Conservation (phyloP, 2,329 filamentous ascomycete species). For the Pseudocercospora crystallina region DNA sequence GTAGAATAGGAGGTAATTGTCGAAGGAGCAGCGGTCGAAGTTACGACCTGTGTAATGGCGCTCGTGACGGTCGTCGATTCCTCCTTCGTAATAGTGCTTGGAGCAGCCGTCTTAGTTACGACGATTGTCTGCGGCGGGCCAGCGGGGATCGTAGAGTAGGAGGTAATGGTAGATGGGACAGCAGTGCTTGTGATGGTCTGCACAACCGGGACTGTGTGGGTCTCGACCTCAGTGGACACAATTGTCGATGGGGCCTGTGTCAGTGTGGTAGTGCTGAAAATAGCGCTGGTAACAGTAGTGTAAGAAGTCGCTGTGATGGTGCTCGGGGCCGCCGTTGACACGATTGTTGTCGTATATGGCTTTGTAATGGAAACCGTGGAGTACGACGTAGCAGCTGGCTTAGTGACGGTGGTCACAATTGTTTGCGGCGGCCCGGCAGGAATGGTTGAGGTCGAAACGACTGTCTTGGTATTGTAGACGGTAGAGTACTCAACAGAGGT, state of each 20-base stretch:
- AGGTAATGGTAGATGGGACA: background rate
- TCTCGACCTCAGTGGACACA: constrained; percentile 2
- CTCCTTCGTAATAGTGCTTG: constrained; percentile 5
- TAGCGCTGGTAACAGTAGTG: constrained; percentile 2
- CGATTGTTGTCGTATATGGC: background rate
- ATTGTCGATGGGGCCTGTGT: constrained; percentile 6
- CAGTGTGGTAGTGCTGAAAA: constrained; percentile 2
- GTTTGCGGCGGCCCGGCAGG: constrained; percentile 6
- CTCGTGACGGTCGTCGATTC: background rate
- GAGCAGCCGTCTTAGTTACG: constrained; percentile 1
- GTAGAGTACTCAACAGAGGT: constrained; percentile 2
- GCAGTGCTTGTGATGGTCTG: background rate
- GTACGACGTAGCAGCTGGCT: constrained; percentile 7
- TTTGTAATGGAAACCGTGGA: background rate
- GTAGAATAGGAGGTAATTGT: background rate
- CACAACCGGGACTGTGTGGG: constrained; percentile 1
- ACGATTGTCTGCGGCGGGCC: background rate
- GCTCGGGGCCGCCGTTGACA: background rate
- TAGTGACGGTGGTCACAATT: background rate
- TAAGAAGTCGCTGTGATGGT: constrained; percentile 4
- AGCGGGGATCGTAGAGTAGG: background rate
- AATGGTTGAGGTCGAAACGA: background rate
- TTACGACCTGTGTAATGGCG: background rate
- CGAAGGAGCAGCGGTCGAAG: background rate
- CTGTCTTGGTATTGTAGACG: constrained; percentile 5